Evolutionary conservation across 225 moss, liverwort and hornwort species (phyloP).

Genomic region (Sphagnum tenellum): DNA sequence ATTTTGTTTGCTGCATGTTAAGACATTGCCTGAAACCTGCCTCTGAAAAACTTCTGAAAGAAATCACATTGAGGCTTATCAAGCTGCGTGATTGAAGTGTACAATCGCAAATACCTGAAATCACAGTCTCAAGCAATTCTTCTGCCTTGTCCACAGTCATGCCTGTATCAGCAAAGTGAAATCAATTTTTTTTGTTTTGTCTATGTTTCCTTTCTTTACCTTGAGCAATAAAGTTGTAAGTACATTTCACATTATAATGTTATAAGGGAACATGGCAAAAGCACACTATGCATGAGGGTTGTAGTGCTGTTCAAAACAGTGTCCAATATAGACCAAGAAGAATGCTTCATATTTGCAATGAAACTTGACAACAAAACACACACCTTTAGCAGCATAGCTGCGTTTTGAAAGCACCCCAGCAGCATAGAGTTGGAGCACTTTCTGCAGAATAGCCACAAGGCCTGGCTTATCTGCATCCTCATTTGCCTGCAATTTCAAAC

Average conservation of each 20-base stretch:
- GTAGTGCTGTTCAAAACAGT: background rate
- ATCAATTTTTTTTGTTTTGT: background rate
- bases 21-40: no score
- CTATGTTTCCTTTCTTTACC: background rate
- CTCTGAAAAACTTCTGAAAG: no score
- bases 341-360: background rate
- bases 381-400: constrained; percentile 71
- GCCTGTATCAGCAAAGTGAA: constrained; percentile 29
- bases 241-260: no score
- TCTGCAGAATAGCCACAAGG: constrained; percentile 90
- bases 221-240: background rate
- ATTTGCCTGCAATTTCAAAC: constrained; percentile 41
- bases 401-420: constrained; percentile 65
- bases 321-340: background rate
- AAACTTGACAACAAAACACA: background rate
- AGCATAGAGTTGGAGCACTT: constrained; percentile 91
- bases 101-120: constrained; percentile 35
- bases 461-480: constrained; percentile 93
- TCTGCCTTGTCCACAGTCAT: constrained; percentile 54
- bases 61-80: no score
- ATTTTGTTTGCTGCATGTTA: no score
- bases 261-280: no score
- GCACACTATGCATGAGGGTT: background rate
- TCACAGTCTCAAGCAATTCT: constrained; percentile 62
- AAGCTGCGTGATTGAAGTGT: no score